Conservation (phyloP, 495 filamentous ascomycete genomes). For the Hypomontagnella monticulosa region DNA sequence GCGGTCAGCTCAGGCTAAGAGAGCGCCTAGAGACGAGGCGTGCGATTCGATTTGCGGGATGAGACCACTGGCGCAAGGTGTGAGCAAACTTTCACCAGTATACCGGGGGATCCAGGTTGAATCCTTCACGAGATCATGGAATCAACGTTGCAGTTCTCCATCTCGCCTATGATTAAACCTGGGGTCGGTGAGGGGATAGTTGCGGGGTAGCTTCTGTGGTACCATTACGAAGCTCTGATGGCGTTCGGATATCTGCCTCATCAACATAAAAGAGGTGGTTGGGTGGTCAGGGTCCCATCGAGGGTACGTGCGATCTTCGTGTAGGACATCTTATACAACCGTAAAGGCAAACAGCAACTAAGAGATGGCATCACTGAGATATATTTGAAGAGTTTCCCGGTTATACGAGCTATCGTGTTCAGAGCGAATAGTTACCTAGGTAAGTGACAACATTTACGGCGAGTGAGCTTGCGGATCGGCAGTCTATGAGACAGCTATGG, state of each 20-base stretch:
- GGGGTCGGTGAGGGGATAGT: conserved; percentile 30
- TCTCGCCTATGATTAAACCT: conserved; percentile 23
- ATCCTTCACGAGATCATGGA: conserved; percentile 15
- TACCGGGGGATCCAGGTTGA: conserved; percentile 21
- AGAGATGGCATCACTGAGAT: no score
- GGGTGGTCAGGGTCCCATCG: conserved; percentile 1
- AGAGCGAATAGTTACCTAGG: no score
- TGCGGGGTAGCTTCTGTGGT: conserved; percentile 34
- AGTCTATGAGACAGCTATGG: background rate
- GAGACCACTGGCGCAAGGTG: conserved; percentile 7
- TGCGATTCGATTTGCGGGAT: conserved; percentile 24
- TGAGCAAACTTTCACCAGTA: conserved; percentile 1
- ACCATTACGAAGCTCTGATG: background rate
- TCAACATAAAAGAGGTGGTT: conserved; percentile 5
- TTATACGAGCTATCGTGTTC: no score
- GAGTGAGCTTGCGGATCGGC: background rate
- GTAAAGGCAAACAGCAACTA: background rate
- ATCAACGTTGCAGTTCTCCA: conserved; percentile 17
- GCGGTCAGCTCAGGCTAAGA: conserved; percentile 11
- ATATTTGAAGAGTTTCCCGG: no score
- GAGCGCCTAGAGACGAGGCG: conserved; percentile 2
- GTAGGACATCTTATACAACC: background rate
- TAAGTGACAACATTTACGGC: no score
- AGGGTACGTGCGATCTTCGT: no score
- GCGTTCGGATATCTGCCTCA: background rate